Conservation (phyloP, 257 asterid genomes). For the Solanum lycopersicoides region DNA sequence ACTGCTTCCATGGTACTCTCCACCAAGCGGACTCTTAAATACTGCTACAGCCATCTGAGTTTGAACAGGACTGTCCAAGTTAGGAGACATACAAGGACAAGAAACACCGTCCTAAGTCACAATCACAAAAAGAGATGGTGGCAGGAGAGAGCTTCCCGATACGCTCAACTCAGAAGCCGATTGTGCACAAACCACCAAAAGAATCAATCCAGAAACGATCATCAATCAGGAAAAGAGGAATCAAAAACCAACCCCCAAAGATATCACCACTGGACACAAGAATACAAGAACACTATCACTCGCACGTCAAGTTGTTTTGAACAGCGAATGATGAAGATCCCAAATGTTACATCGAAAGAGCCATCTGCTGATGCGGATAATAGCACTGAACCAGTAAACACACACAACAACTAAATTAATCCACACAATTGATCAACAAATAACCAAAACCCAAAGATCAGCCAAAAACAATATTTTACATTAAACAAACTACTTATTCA, state of each 20-base stretch:
- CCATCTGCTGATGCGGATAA: slow-evolving; percentile 33
- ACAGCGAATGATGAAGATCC: slow-evolving; percentile 16
- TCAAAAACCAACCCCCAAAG: background rate
- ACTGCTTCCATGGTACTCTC: slow-evolving; percentile 56
- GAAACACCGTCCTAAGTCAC: slow-evolving; percentile 22
- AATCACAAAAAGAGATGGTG: slow-evolving; percentile 52
- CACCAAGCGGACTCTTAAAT: slow-evolving; percentile 60
- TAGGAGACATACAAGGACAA: slow-evolving; percentile 61
- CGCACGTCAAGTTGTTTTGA: slow-evolving; percentile 1
- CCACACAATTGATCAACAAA: background rate
- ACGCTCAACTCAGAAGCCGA: slow-evolving; percentile 48
- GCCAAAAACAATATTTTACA: background rate
- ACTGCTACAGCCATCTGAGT: slow-evolving; percentile 96
- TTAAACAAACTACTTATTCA: background rate
- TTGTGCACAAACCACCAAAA: slow-evolving; percentile 14
- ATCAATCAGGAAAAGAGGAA: slow-evolving; percentile 35
- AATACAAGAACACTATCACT: background rate
- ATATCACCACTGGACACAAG: slow-evolving; percentile 1
- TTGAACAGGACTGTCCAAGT: slow-evolving; percentile 80
- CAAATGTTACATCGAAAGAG: slow-evolving; percentile 27
- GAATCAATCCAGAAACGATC: slow-evolving; percentile 20
- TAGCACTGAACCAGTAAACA: slow-evolving; percentile 19
- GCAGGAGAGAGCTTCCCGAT: slow-evolving; percentile 33
- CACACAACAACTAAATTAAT: background rate
- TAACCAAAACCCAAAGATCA: background rate